Base-by-base conservation (phyloP, 2,329 filamentous ascomycete species). In the Rutstroemia sydowiana region DNA sequence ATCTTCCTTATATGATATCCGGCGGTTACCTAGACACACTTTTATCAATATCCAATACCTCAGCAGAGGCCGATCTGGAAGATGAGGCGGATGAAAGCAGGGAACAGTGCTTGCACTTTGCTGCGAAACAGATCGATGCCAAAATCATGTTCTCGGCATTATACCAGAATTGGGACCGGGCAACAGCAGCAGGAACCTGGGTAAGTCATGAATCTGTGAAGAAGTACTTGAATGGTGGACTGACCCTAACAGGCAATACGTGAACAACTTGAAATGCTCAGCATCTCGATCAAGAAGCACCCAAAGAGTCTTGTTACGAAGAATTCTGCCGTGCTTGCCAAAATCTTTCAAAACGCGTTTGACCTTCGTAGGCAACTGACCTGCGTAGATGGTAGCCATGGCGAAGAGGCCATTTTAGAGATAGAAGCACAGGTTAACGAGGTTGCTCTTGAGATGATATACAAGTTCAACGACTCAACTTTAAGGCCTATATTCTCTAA, bases 401-500 rank as follows among this genome's bases (percentile, higher is more conserved):
- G 57, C 32, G 64, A 74, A 14, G 69, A 76, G 13, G 71, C 77
- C 41, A 67, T 87, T 5, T 69, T 74, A 18, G 73, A 75, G 39
- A 73, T 89, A 11, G 88, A 95, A 65, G 71, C 73, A 2, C 73
- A 75, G 10, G 64, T 88, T 59, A 85, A 88, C 65, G 79, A 85
- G 9, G 81, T 86, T 11, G 81, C 84, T 0, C 79, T 98, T 54
- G 87, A 89, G 69, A 93, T 96, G 83, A 87, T 95, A 49, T 89
- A 95, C 74, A 97, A 97, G 74, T 79, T 98, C 56, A 97, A 96
- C 70, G 93, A 98, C 66, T 84, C 87, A 1, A 82, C 87, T 0
- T 98, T 98, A 81, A 79, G 91, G 11, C 95, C 93, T 1, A 82
- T 98, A 57, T 98, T 97, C 72, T 78, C 83, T 14, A 81, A 85